Percentiles rank a stretch among this genome's conserved stretches.
phyloP scores from a whole-genome alignment of 257 asterid genomes.

The Anisodus tanguticus region DNA sequence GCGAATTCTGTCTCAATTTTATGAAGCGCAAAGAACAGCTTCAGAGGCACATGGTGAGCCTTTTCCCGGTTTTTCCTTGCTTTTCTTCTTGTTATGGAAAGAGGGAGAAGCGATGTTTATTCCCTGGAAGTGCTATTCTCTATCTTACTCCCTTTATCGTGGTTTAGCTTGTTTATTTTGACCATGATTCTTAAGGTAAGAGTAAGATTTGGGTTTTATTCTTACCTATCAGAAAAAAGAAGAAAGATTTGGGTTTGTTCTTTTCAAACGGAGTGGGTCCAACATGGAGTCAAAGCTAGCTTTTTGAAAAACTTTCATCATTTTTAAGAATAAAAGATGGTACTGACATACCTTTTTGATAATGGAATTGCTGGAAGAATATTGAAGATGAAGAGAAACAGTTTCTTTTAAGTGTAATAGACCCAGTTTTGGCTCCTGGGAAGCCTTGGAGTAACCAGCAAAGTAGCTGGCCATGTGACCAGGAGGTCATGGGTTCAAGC shows the following conservation, averaged over 20 bases:
- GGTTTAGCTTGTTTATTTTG: background rate
- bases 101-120: background rate
- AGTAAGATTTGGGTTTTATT: background rate
- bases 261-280: background rate
- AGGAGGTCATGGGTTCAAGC: no score
- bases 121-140: conserved; percentile 15
- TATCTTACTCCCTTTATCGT: background rate
- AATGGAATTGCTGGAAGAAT: background rate
- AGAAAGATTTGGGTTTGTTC: background rate
- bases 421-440: background rate
- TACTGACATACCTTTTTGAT: background rate
- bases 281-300: background rate
- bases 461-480: no score
- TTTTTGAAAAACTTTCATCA: background rate
- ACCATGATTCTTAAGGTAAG: background rate
- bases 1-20: conserved; percentile 95
- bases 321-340: background rate
- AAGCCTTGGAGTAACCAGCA: no score
- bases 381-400: background rate
- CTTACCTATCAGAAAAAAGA: background rate
- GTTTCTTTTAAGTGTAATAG: background rate
- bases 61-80: conserved; percentile 17
- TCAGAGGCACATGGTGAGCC: conserved; percentile 94
- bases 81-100: conserved; percentile 19
- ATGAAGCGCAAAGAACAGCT: conserved; percentile 98